These are phyloP conservation scores for Suillus subluteus DNA, from an alignment of 768 basidiomycete genomes.

Conservation along the genomic window DNA sequence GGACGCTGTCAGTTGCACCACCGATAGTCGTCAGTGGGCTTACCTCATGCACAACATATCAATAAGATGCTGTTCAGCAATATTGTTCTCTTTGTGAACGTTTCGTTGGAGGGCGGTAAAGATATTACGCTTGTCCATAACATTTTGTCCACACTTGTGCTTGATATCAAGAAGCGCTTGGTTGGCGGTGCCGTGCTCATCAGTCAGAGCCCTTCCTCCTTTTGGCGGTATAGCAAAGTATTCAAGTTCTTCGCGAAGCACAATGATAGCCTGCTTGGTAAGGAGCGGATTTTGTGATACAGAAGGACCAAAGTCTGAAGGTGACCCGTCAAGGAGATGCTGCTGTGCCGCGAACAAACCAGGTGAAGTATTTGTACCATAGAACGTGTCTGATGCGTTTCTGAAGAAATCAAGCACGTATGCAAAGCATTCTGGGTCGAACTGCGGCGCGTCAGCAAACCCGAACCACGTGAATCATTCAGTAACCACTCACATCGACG, in stretches of 20 bases:
- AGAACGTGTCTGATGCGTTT: slow-evolving; percentile 86
- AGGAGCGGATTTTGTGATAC: slow-evolving; percentile 89
- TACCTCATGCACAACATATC: slow-evolving; percentile 99
- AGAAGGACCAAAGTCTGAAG: slow-evolving; percentile 61
- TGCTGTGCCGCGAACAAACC: slow-evolving; percentile 82
- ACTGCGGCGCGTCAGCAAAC: slow-evolving; percentile 50
- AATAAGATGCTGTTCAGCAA: slow-evolving; percentile 98
- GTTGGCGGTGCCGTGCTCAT: slow-evolving; percentile 82
- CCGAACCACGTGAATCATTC: slow-evolving; percentile 11
- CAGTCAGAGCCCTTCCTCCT: slow-evolving; percentile 61
- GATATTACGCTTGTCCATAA: slow-evolving; percentile 89
- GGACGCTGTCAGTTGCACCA: slow-evolving; percentile 18
- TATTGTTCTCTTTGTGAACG: slow-evolving; percentile 98
- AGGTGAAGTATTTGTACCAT: slow-evolving; percentile 75
- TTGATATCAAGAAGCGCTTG: slow-evolving; percentile 79
- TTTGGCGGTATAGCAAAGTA: slow-evolving; percentile 95
- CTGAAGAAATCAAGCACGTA: slow-evolving; percentile 94
- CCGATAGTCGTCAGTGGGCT: slow-evolving; percentile 17
- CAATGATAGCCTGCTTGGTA: slow-evolving; percentile 97
- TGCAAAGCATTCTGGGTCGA: slow-evolving; percentile 95
- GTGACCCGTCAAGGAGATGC: slow-evolving; percentile 68
- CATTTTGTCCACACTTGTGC: slow-evolving; percentile 80
- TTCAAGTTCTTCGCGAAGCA: slow-evolving; percentile 96
- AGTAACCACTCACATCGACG: slow-evolving; percentile 80
- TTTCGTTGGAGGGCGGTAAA: slow-evolving; percentile 98